Evolutionary conservation across 2,329 filamentous ascomycete genomes (phyloP).

Genomic region (Ramularia collo-cygni): DNA sequence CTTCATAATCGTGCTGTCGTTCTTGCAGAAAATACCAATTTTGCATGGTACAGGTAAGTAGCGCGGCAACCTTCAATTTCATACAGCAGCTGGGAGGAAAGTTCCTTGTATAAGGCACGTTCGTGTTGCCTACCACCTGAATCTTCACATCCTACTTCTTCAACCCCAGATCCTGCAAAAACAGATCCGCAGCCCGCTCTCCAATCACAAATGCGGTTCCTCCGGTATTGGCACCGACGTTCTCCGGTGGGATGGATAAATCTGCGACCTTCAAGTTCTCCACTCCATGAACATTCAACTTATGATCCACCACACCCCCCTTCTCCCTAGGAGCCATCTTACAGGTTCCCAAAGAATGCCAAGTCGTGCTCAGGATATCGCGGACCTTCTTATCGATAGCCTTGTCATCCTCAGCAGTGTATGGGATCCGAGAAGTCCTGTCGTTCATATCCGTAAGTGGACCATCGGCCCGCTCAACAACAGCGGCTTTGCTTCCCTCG

Average conservation of each 20-base stretch:
- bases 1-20: no score
- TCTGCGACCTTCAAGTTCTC: slow-evolving; percentile 39
- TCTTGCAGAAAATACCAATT: no score
- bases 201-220: slow-evolving; percentile 40
- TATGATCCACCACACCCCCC: slow-evolving; percentile 35
- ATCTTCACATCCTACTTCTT: slow-evolving; percentile 12
- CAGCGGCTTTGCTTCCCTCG: slow-evolving; percentile 40
- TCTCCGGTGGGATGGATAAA: slow-evolving; percentile 36
- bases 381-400: slow-evolving; percentile 38
- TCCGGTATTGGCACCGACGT: slow-evolving; percentile 43
- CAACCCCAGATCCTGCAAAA: slow-evolving; percentile 35
- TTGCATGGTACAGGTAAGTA: no score
- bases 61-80: no score
- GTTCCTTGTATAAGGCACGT: no score
- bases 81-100: no score
- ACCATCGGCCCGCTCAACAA: slow-evolving; percentile 26
- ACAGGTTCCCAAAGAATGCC: slow-evolving; percentile 38
- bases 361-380: slow-evolving; percentile 35
- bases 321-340: slow-evolving; percentile 33
- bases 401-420: slow-evolving; percentile 31
- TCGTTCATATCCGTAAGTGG: slow-evolving; percentile 40
- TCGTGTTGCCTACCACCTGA: not conserved
- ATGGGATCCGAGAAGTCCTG: slow-evolving; percentile 34
- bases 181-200: slow-evolving; percentile 37
- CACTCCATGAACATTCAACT: slow-evolving; percentile 36